Conservation (phyloP, 1,139 yeast species). For the Blastobotrys elegans region DNA sequence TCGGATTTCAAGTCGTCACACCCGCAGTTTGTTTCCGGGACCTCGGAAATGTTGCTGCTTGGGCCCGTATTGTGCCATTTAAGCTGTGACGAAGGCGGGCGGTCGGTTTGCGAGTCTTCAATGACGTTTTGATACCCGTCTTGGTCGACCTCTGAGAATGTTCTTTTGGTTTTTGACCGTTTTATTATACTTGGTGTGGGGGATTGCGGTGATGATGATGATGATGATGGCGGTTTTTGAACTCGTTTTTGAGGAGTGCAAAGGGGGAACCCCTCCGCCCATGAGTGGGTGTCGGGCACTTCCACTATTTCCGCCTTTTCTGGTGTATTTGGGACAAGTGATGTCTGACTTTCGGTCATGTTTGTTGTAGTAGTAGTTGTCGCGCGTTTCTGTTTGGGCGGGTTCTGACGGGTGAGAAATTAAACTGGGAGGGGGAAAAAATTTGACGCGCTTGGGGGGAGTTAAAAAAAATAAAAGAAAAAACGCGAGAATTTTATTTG, state of each 20-base stretch:
- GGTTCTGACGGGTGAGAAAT: background rate
- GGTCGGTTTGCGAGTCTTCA: background rate
- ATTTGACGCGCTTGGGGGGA: background rate
- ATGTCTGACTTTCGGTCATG: background rate
- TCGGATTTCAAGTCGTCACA: background rate
- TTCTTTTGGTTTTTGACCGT: no score
- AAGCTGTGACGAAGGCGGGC: background rate
- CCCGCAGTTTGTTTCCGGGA: background rate
- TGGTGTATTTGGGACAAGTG: background rate
- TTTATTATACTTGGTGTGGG: no score
- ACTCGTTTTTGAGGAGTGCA: no score
- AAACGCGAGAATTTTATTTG: no score
- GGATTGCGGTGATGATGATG: no score
- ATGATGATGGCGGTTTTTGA: no score
- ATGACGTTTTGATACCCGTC: no score
- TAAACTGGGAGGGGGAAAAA: background rate
- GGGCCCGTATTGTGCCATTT: background rate
- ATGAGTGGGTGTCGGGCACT: no score
- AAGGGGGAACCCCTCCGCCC: no score
- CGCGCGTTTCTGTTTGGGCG: no score
- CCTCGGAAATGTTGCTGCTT: background rate
- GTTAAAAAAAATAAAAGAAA: background rate
- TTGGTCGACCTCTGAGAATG: no score
- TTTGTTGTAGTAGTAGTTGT: no score
- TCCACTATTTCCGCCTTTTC: background rate